Base-by-base conservation (phyloP, 306 rosid genomes). In the Senna tora region DNA sequence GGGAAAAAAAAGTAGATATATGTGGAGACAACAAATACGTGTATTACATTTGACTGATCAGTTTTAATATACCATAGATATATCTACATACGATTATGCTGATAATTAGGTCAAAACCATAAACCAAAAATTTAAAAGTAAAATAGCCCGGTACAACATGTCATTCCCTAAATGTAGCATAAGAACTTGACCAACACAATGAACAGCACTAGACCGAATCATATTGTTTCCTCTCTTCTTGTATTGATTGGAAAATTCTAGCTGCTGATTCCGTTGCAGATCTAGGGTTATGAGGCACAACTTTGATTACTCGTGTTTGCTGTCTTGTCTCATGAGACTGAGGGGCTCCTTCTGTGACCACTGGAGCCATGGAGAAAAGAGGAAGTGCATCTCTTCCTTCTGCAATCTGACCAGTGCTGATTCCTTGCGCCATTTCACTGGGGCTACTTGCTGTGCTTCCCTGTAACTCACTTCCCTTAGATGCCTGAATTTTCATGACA, bases 181-280 rank as follows among this genome's bases (percentile, higher is more conserved):
- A 57, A 30, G 51, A 72, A 72, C 69, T 56, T 49, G 55, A 63
- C 28, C 4, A 2, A 11, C 17, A n/a, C 59, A 61, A 53, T 47
- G 41, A 52, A 76, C 50, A 53, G 50, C 41, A 67, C 75, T 83
- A 76, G 33, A 68, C 57, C 15, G 20, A 22, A 33, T 88, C 92
- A 15, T 52, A 16, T 72, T 89, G 96, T 74, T 86, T 81, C 74
- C 99, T 89, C 86, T 89, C 99, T 65, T 87, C 89, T 80, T 95
- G 99, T 75, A 95, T 91, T 15, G 91, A 88, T 30, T 80, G 96
- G 83, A 95, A 95, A 76, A 95, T 95, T 73, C 96, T 86, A 62
- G 97, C 96, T 4, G 99, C 99, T 13, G 99, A 95, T 72, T 81
- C 96, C 3, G 88, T 95, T 10, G 99, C 99, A 17, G 88, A 57